phyloP scores from a whole-genome alignment of 768 basidiomycete species.

The Mycena vulgaris region DNA sequence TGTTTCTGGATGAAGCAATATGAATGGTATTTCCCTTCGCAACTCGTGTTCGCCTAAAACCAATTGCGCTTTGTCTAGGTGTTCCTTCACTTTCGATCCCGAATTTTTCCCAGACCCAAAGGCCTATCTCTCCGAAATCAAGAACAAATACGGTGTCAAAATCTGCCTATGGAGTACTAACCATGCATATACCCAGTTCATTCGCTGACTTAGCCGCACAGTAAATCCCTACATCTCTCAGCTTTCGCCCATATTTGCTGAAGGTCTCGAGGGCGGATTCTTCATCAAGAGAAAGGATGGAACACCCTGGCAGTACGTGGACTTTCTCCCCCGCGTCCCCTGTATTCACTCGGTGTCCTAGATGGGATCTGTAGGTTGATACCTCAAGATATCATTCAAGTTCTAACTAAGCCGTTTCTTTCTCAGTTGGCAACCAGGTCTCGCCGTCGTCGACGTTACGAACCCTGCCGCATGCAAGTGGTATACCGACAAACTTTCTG shows the following conservation, averaged over 20 bases:
- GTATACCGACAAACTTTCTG: conserved; percentile 66
- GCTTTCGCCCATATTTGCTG: conserved; percentile 77
- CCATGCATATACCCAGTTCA: neutral
- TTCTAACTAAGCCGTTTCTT: neutral
- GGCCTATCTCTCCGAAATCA: conserved; percentile 73
- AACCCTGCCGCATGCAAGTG: conserved; percentile 69
- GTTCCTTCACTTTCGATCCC: conserved; percentile 83
- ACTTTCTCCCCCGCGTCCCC: conserved; percentile 11
- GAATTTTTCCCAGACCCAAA: conserved; percentile 83
- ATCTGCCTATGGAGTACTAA: conserved; percentile 78
- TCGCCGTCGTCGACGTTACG: conserved; percentile 76
- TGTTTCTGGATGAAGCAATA: conserved; percentile 86
- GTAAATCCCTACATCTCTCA: conserved; percentile 86
- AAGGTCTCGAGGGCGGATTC: conserved; percentile 76
- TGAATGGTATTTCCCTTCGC: conserved; percentile 62
- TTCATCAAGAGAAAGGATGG: conserved; percentile 80
- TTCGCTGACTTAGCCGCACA: conserved; percentile 40
- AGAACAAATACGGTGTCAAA: conserved; percentile 75
- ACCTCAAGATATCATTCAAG: neutral
- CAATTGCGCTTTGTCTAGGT: conserved; percentile 61
- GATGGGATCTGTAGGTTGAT: conserved; percentile 63
- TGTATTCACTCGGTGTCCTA: conserved; percentile 30
- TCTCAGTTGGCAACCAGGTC: conserved; percentile 70
- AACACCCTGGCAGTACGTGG: conserved; percentile 74
- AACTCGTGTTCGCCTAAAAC: neutral